A percentile compares a stretch with the other conserved stretches of the same genome.
phyloP scores from a whole-genome alignment of 208 protist species.

The Porcisia hertigi region DNA sequence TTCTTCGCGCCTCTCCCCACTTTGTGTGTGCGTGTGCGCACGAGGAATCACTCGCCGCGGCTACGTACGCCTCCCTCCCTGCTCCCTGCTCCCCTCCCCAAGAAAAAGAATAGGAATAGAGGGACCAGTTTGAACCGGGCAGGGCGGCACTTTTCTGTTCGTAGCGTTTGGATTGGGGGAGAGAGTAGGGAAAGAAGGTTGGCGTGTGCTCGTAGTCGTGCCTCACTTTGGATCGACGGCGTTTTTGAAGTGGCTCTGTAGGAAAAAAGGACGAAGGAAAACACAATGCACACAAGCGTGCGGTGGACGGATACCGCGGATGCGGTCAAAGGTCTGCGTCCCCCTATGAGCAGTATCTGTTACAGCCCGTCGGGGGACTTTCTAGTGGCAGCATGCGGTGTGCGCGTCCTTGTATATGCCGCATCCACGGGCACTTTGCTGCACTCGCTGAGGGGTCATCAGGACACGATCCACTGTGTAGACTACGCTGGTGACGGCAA shows the following conservation, averaged over 20 bases:
- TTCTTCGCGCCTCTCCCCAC: no score
- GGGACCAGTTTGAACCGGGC: no score
- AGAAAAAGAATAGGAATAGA: no score
- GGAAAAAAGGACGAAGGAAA: not conserved
- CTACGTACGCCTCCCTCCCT: no score
- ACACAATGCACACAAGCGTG: conserved; percentile 62
- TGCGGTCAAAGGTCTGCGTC: conserved; percentile 43
- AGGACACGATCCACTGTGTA: conserved; percentile 92
- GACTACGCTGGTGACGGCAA: conserved; percentile 92
- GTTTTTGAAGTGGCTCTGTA: not conserved
- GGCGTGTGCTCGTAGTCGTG: no score
- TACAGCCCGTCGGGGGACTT: conserved; percentile 91
- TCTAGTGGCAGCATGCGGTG: conserved; percentile 89
- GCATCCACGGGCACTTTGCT: conserved; percentile 88
- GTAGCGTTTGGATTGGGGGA: no score
- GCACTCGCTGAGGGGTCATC: conserved; percentile 95
- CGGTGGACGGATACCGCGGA: conserved; percentile 71
- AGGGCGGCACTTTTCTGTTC: no score
- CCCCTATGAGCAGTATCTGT: conserved; percentile 83
- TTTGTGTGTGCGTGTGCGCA: no score
- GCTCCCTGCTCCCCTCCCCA: no score
- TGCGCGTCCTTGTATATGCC: conserved; percentile 94
- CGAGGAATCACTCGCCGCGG: no score
- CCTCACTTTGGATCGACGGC: no score
- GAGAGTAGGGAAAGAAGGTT: no score